Conservation (phyloP, 495 filamentous ascomycete species). For the Peziza echinospora region DNA sequence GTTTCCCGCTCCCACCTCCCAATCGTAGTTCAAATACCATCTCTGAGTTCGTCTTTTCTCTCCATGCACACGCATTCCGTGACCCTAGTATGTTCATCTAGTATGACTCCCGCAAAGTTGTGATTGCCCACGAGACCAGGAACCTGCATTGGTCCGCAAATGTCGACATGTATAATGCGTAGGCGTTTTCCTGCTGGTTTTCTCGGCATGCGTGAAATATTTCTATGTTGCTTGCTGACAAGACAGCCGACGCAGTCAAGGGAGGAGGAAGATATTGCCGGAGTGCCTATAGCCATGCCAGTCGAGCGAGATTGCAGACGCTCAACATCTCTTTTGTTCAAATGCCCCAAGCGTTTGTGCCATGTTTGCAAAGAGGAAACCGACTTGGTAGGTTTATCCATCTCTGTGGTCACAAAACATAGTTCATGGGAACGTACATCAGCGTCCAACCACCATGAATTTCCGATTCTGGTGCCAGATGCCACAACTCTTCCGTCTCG, state of each 20-base stretch:
- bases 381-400: neutral
- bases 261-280: neutral
- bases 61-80: neutral
- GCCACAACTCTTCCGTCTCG: neutral
- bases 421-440: neutral
- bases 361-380: neutral
- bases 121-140: neutral
- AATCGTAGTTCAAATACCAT: neutral
- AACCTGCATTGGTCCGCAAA: neutral
- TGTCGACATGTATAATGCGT: neutral
- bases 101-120: neutral
- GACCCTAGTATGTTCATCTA: neutral
- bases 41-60: neutral
- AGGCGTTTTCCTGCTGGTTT: neutral
- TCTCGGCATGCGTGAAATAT: neutral
- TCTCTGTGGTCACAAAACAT: neutral
- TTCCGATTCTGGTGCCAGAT: neutral
- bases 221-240: neutral
- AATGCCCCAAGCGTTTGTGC: conserved; percentile 3
- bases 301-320: neutral
- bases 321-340: neutral
- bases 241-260: neutral
- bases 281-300: neutral
- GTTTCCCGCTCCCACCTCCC: neutral
- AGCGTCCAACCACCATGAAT: neutral